phyloP scores from a whole-genome alignment of 768 basidiomycete species.

The Tylopilus sp. region DNA sequence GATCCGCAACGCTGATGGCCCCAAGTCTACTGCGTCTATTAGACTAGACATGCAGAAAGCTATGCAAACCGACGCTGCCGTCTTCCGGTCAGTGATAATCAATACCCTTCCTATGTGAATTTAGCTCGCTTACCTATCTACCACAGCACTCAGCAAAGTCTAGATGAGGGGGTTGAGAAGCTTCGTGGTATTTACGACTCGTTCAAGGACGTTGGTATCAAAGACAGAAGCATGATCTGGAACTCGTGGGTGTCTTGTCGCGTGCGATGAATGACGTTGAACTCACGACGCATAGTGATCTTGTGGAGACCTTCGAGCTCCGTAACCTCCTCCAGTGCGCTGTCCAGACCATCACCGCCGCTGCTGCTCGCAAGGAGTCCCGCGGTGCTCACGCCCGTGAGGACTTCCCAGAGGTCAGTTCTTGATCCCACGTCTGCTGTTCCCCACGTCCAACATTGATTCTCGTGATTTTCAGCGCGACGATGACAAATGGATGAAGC shows the following conservation, averaged over 20 bases:
- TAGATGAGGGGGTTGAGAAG: conserved; percentile 92
- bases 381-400: conserved; percentile 99
- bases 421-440: background rate
- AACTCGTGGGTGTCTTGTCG: conserved; percentile 71
- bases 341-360: conserved; percentile 90
- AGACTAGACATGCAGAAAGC: conserved; percentile 97
- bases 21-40: conserved; percentile 84
- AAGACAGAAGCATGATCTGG: conserved; percentile 99
- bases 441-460: background rate
- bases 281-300: conserved; percentile 49
- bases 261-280: conserved; percentile 1
- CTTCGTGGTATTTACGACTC: conserved; percentile 82
- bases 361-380: conserved; percentile 93
- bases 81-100: conserved; percentile 68
- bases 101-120: background rate
- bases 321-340: conserved; percentile 95
- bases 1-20: conserved; percentile 78
- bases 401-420: conserved; percentile 86
- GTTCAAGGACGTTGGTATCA: conserved; percentile 89
- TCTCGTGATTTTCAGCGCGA: conserved; percentile 60
- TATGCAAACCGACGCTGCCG: conserved; percentile 97
- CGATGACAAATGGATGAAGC: conserved; percentile 93
- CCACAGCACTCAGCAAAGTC: conserved; percentile 73
- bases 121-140: conserved; percentile 1
- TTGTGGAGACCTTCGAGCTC: conserved; percentile 95